A percentile compares a stretch with the other conserved stretches of the same genome.
Conservation (phyloP, 2,329 filamentous ascomycete species). For the Nigrograna mackinnonii region DNA sequence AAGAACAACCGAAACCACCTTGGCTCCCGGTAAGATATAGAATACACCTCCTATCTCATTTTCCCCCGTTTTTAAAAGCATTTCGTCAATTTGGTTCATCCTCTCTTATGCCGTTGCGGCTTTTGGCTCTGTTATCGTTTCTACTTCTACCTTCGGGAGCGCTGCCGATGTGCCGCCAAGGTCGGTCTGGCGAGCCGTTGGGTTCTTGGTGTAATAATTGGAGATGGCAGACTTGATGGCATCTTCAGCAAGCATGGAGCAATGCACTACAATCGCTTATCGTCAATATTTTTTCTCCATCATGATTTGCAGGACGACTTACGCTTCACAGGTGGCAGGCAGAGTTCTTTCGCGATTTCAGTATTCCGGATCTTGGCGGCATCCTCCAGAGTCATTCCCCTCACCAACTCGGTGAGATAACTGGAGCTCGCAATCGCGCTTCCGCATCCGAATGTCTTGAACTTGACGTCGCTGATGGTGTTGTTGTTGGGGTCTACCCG, state of each 20-base stretch:
- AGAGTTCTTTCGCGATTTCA: conserved; percentile 96
- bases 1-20: not conserved
- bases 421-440: conserved; percentile 92
- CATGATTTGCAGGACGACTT: conserved; percentile 44
- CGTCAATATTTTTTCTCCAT: conserved; percentile 2
- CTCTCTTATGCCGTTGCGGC: conserved; percentile 18
- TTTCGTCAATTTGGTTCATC: conserved; percentile 22
- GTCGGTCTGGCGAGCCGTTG: conserved; percentile 72
- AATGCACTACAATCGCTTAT: conserved; percentile 67
- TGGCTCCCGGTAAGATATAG: conserved; percentile 3
- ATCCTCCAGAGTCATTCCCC: conserved; percentile 95
- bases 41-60: conserved; percentile 10
- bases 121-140: conserved; percentile 53
- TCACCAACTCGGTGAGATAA: conserved; percentile 92
- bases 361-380: conserved; percentile 93
- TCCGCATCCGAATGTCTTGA: conserved; percentile 97
- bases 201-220: conserved; percentile 92
- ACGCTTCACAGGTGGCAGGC: conserved; percentile 85
- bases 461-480: conserved; percentile 92
- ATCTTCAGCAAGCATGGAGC: conserved; percentile 90
- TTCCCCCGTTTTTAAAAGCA: not conserved
- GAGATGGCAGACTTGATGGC: conserved; percentile 90
- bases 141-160: conserved; percentile 67
- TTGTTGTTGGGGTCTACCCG: conserved; percentile 86
- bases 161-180: conserved; percentile 74